Base-by-base conservation (phyloP, 2,329 filamentous ascomycete species). In the Colletotrichum tabaci region DNA sequence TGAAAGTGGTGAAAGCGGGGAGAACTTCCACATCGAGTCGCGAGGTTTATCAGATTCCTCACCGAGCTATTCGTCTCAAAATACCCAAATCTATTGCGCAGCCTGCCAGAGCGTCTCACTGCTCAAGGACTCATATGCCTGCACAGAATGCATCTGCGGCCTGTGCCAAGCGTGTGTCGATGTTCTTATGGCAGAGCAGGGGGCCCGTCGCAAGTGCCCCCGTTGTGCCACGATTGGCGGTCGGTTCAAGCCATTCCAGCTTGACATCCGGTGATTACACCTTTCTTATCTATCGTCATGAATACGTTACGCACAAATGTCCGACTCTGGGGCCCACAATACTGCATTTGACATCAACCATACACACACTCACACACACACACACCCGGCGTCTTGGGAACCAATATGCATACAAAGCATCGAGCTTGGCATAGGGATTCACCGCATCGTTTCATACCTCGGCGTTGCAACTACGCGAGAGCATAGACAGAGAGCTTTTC, bases 111-210 rank as follows among this genome's bases (percentile, higher is more conserved):
- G 92, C 47, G 86, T 95, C 21, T 95, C 92, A 62, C 85, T 92
- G 13, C 85, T 98, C 35, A 92, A 91, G 77, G 93, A 96, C 77
- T 96, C 94, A 44, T 98, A 95, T 79, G 96, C 96, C 26, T 98
- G 96, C 81, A 98, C 95, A 1, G 95, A 98, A 81, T 98, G 96
- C 81, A 97, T 98, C 74, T 97, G 94, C 80, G 96, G 95, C 18
- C 88, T 98, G 61, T 98, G 96, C 81, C 90, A 92, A 74, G 91
- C 94, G 71, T 98, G 96, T 77, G 94, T 98, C 69, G 92, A 95
- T 77, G 90, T 94, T 44, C 86, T 96, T 66, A 91, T 94, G 82
- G 89, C 89, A 76, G 93, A 94, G 79, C 92, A 94, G 79, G 91
- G 92, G 61, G 92, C 93, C 15, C 84, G 92, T 73, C 89, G 92